Percentiles rank a stretch among this genome's conserved stretches.
Conservation (phyloP, 1,284 basidiomycete genomes). For the Cutaneotrichosporon sp. region DNA sequence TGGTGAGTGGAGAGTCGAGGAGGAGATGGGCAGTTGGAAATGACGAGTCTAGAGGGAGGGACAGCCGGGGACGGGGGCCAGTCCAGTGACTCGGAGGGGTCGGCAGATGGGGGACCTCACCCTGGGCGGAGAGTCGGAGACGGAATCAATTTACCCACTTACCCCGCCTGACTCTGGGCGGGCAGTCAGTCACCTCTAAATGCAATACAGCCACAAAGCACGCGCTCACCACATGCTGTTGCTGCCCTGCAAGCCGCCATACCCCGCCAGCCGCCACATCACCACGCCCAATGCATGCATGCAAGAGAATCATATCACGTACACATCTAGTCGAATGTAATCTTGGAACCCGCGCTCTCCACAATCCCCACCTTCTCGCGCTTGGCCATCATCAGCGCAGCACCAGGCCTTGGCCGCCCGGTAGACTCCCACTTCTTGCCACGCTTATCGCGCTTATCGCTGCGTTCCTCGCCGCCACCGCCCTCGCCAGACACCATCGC, state of each 20-base stretch:
- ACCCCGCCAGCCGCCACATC: too few relatives aligned
- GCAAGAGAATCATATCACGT: background rate
- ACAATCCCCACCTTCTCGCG: constrained; percentile 84
- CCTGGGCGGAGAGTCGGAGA: too few relatives aligned
- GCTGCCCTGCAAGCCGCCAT: too few relatives aligned
- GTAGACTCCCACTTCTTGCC: constrained; percentile 53
- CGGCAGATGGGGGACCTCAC: too few relatives aligned
- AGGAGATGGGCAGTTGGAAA: background rate
- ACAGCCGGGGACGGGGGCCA: too few relatives aligned
- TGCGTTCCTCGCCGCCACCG: constrained; percentile 11
- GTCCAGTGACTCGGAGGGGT: background rate
- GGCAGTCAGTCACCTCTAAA: too few relatives aligned
- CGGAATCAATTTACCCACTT: background rate
- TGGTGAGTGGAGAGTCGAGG: constrained; percentile 1
- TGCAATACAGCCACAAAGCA: too few relatives aligned
- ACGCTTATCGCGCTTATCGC: constrained; percentile 34
- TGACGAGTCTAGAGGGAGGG: too few relatives aligned
- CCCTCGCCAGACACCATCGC: constrained; percentile 20
- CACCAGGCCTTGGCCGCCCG: constrained; percentile 76
- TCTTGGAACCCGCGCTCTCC: constrained; percentile 71
- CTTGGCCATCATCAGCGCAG: constrained; percentile 83
- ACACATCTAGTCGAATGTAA: constrained; percentile 62
- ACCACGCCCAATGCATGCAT: constrained; percentile 1
- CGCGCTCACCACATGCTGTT: too few relatives aligned
- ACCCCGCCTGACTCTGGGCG: too few relatives aligned